Conservation (phyloP, 169 alveolate genomes). For the Plasmodium coatneyi region DNA sequence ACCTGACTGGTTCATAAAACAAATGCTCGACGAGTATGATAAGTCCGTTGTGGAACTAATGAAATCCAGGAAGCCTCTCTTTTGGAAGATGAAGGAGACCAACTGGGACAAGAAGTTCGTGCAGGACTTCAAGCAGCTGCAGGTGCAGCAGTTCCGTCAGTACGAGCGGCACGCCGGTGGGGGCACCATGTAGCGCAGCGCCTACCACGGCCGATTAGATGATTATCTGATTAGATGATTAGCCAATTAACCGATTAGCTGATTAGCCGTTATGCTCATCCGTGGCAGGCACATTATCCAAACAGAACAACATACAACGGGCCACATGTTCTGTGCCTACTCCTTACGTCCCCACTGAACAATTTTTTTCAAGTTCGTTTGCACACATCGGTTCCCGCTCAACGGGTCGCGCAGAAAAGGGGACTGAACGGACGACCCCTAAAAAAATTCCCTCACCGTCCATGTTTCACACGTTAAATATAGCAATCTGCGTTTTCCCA, state of each 20-base stretch:
- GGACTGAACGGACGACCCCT: neutral
- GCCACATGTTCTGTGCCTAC: neutral
- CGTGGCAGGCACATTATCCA: neutral
- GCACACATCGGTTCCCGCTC: neutral
- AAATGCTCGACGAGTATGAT: conserved; percentile 77
- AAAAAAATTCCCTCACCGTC: neutral
- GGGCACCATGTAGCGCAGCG: neutral
- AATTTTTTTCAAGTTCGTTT: neutral
- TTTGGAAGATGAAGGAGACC: conserved; percentile 75
- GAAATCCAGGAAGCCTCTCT: conserved; percentile 62
- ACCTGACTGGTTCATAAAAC: conserved; percentile 82
- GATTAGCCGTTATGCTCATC: neutral
- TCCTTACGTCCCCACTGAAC: neutral
- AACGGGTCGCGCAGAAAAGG: neutral
- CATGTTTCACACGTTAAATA: neutral
- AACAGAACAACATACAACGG: neutral
- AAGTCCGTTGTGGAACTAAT: conserved; percentile 56
- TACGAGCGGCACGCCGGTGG: conserved; percentile 6
- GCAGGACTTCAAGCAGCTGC: conserved; percentile 23
- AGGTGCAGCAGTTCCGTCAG: conserved; percentile 41
- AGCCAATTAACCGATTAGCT: neutral
- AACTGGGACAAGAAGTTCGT: conserved; percentile 68
- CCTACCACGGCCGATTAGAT: too few relatives aligned
- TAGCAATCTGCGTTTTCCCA: neutral
- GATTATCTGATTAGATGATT: too few relatives aligned